Conservation (phyloP, 371 early-diverging fungal species). For the Thermomucor indicae-seudaticae region DNA sequence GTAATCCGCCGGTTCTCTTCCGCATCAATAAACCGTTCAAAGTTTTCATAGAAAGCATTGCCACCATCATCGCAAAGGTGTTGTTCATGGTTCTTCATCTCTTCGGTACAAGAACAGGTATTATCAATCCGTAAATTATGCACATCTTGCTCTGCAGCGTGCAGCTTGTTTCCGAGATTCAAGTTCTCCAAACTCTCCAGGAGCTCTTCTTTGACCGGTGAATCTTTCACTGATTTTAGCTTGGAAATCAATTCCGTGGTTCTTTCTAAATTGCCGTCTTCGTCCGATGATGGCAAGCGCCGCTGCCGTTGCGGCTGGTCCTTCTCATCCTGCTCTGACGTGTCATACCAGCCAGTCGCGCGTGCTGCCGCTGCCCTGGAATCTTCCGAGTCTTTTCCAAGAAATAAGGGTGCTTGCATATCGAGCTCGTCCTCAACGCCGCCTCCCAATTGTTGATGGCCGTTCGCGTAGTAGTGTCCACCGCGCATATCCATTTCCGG, state of each 20-base stretch:
- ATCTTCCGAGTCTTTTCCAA: conserved; percentile 6
- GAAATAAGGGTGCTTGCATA: conserved; percentile 9
- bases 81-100: conserved; percentile 1
- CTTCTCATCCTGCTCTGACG: conserved; percentile 2
- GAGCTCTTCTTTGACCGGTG: conserved; percentile 25
- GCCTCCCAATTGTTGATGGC: conserved; percentile 2
- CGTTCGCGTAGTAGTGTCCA: conserved; percentile 28
- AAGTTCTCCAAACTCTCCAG: conserved; percentile 30
- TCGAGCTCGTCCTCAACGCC: conserved; percentile 45
- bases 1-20: conserved; percentile 13
- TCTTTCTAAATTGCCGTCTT: conserved; percentile 14
- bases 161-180: conserved; percentile 10
- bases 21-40: conserved; percentile 48
- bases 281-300: conserved; percentile 25
- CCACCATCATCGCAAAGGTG: not conserved
- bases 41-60: conserved; percentile 38
- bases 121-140: not conserved
- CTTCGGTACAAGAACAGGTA: not conserved
- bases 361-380: conserved; percentile 19
- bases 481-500: conserved; percentile 66
- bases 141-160: not conserved
- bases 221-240: conserved; percentile 31
- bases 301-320: conserved; percentile 2
- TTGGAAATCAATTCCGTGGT: conserved; percentile 24
- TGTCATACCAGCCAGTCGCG: conserved; percentile 38